Conservation (phyloP, 2,329 filamentous ascomycete species). For the Pyricularia pennisetigena region DNA sequence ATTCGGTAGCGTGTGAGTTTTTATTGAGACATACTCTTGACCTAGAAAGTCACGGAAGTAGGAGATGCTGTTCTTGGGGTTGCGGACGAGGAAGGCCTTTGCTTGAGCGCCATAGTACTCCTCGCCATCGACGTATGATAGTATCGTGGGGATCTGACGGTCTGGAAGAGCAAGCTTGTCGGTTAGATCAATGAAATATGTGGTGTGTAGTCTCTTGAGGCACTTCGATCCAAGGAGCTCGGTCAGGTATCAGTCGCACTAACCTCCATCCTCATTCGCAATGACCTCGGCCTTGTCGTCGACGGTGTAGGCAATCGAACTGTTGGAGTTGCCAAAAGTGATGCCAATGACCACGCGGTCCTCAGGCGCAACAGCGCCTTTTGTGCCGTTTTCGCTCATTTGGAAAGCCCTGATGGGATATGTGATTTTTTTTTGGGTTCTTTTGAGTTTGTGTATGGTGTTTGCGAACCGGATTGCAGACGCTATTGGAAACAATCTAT, state of each 20-base stretch:
- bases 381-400: conserved; percentile 38
- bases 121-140: conserved; percentile 92
- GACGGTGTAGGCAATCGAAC: conserved; percentile 86
- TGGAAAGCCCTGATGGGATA: background rate
- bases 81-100: conserved; percentile 86
- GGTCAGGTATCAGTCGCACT: conserved; percentile 19
- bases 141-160: conserved; percentile 88
- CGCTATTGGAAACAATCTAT: background rate
- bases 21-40: conserved; percentile 62
- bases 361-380: conserved; percentile 39
- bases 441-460: background rate
- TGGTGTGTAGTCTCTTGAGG: background rate
- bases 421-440: background rate
- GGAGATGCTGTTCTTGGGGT: conserved; percentile 84
- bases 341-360: conserved; percentile 78
- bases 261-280: conserved; percentile 96
- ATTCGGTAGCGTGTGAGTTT: background rate
- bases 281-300: conserved; percentile 97
- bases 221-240: background rate
- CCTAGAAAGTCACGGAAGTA: conserved; percentile 96
- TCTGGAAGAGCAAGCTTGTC: conserved; percentile 39
- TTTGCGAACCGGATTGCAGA: background rate
- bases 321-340: conserved; percentile 97
- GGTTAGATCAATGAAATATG: background rate
- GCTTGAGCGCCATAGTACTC: conserved; percentile 96